Conservation (phyloP, 2,329 filamentous ascomycete species). For the Calonectria multiphialidica region DNA sequence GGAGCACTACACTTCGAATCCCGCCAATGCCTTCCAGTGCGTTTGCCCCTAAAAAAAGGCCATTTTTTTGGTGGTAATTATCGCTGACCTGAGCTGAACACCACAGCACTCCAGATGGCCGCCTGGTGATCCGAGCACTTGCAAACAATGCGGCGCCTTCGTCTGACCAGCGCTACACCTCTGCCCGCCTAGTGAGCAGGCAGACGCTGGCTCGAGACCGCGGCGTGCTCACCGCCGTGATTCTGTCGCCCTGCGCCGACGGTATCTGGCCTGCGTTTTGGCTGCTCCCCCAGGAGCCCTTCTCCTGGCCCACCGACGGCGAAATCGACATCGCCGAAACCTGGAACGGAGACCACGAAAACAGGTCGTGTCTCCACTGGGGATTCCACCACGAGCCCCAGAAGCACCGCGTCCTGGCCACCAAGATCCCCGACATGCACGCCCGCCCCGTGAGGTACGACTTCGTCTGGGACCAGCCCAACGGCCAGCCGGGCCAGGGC, state of each 20-base stretch:
- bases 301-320: slow-evolving; percentile 69
- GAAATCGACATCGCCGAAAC: slow-evolving; percentile 72
- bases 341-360: slow-evolving; percentile 70
- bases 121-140: slow-evolving; percentile 66
- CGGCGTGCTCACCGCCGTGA: slow-evolving; percentile 64
- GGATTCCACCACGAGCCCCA: slow-evolving; percentile 66
- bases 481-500: slow-evolving; percentile 56
- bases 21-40: slow-evolving; percentile 65
- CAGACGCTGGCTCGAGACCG: slow-evolving; percentile 63
- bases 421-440: slow-evolving; percentile 62
- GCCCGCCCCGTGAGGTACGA: slow-evolving; percentile 62
- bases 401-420: slow-evolving; percentile 68
- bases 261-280: slow-evolving; percentile 74
- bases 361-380: slow-evolving; percentile 71
- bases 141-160: slow-evolving; percentile 48
- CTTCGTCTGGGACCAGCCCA: slow-evolving; percentile 66
- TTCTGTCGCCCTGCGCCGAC: slow-evolving; percentile 64
- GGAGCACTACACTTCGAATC: slow-evolving; percentile 65
- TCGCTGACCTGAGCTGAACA: slow-evolving; percentile 24
- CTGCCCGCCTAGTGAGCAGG: slow-evolving; percentile 66
- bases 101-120: slow-evolving; percentile 62
- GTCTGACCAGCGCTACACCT: slow-evolving; percentile 62
- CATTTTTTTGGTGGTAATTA: background rate
- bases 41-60: background rate
- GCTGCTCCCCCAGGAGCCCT: slow-evolving; percentile 69